Conservation (phyloP, 345 rosid genomes). For the Pistacia integerrima region DNA sequence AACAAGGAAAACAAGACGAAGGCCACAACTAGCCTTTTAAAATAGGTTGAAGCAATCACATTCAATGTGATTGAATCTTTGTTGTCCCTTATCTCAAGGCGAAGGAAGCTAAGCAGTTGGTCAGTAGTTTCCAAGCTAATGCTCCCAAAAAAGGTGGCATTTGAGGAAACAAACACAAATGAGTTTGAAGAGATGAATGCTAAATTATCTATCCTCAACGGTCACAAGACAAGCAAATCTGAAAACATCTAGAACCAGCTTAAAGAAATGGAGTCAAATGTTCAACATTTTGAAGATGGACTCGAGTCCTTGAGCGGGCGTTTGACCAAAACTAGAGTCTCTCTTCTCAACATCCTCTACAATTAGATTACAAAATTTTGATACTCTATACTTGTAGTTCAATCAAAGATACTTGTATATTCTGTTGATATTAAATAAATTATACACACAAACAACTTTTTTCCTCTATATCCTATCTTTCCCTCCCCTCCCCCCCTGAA, state of each 20-base stretch:
- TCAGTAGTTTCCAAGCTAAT: conserved; percentile 40
- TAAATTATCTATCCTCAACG: conserved; percentile 22
- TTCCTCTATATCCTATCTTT: neutral
- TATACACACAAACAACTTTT: neutral
- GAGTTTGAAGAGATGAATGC: conserved; percentile 39
- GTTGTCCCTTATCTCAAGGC: conserved; percentile 40
- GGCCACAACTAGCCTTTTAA: conserved; percentile 15
- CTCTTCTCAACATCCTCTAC: conserved; percentile 43
- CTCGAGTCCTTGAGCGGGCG: conserved; percentile 38
- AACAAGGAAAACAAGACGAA: conserved; percentile 16
- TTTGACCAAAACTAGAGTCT: conserved; percentile 46
- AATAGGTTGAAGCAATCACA: conserved; percentile 37
- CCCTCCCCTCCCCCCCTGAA: too few relatives aligned
- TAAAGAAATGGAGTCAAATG: conserved; percentile 33
- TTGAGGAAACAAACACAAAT: conserved; percentile 18
- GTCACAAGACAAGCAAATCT: conserved; percentile 12
- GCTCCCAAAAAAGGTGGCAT: conserved; percentile 28
- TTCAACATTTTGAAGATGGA: conserved; percentile 56
- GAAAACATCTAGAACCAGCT: conserved; percentile 26
- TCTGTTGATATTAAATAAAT: neutral
- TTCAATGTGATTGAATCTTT: conserved; percentile 35
- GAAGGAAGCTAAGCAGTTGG: conserved; percentile 34
- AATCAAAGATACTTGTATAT: neutral
- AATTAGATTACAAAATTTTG: conserved; percentile 15
- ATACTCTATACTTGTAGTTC: neutral